Base-by-base conservation (phyloP, 495 filamentous ascomycete genomes). In the Chaetomium cochliodes region DNA sequence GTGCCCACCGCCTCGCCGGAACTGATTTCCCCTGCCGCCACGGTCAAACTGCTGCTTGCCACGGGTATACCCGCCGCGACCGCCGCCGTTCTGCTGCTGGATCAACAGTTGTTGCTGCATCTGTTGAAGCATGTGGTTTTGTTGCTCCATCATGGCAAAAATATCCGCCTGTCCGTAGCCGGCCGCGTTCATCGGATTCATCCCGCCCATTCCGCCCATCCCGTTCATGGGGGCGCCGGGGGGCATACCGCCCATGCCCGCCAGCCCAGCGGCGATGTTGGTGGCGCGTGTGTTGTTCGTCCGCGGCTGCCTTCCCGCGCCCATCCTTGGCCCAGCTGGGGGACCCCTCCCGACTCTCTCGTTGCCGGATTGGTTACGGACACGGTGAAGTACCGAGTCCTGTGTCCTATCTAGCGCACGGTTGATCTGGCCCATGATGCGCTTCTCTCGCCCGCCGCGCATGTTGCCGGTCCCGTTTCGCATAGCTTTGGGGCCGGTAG, bases 401-500 rank as follows among this genome's bases (percentile, higher is more conserved):
- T 82, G 77, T 23, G 80, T 82, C 58, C 94, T 86, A 66, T 96
- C 91, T 86, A 98, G 84, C n/a, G 86, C 86, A 66, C 89, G 90
- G 72, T 91, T 88, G 69, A 98, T 84, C 65, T 98, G 92, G 58
- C 92, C 91, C 60, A 98, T 80, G 78, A 98, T 87, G 44, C 92
- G 86, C 69, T 89, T 90, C 59, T 89, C 86, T 47, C 86, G 84
- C 30, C 80, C 80, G 28, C 78, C 79, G 20, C 68, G 74, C 56
- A 73, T 73, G 63, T 77, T 79, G 37, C 83, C 83, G 72, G 77
- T 80, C 33, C 83, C 83, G 73, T 90, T 90, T 64, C 94, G 88
- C 96, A 98, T 98, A 5, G 93, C 91, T 76, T 92, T 94, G 25
- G 94, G 94, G 49, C 92, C 94, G 11, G 93, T 98, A 20, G 94